Evolutionary conservation across 2,329 filamentous ascomycete genomes (phyloP).

Genomic region (Acrodontium crateriforme): DNA sequence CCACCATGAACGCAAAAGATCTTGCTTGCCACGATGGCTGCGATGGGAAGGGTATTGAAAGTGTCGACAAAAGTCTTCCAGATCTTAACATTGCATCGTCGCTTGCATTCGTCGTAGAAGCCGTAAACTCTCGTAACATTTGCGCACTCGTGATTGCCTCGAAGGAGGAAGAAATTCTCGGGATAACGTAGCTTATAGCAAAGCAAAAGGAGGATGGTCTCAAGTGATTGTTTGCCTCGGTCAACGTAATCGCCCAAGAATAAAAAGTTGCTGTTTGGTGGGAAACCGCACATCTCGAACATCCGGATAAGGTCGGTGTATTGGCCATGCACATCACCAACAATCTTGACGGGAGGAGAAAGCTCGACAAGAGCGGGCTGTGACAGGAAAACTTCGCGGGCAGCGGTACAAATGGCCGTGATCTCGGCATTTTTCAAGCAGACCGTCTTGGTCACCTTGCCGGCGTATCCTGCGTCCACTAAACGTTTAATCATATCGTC

Average conservation of each 20-base stretch:
- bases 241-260: conserved; percentile 96
- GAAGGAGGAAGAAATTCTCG: conserved; percentile 90
- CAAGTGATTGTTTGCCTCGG: conserved; percentile 85
- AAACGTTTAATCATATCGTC: conserved; percentile 96
- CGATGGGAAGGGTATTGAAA: conserved; percentile 91
- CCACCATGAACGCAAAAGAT: conserved; percentile 97
- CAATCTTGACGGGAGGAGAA: conserved; percentile 91
- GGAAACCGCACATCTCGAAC: conserved; percentile 98
- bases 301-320: conserved; percentile 92
- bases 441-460: conserved; percentile 94
- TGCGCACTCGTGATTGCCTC: conserved; percentile 93
- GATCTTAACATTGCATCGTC: conserved; percentile 88
- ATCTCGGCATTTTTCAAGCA: conserved; percentile 98
- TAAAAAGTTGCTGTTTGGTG: conserved; percentile 79
- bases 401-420: conserved; percentile 78
- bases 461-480: conserved; percentile 85
- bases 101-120: conserved; percentile 97
- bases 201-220: conserved; percentile 81
- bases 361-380: conserved; percentile 88
- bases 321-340: conserved; percentile 91
- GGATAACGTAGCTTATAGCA: conserved; percentile 97
- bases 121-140: conserved; percentile 93
- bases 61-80: conserved; percentile 98
- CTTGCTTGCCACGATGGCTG: conserved; percentile 91
- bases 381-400: conserved; percentile 75